These are phyloP conservation scores for Blastobotrys mokoenaii DNA, from an alignment of 805 yeast species.

Conservation along the genomic window DNA sequence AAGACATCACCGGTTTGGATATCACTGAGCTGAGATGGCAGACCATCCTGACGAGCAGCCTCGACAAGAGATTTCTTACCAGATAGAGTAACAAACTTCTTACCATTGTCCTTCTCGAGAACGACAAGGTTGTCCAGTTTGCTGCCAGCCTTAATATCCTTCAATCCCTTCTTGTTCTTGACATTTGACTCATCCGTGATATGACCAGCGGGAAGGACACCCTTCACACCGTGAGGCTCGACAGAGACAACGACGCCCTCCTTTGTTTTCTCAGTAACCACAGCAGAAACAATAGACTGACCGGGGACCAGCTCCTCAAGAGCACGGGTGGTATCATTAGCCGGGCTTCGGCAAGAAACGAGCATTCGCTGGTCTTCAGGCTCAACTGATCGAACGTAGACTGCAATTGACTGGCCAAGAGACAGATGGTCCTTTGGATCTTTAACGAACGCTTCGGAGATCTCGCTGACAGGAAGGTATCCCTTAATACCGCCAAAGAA, in stretches of 20 bases:
- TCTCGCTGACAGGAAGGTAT: slow-evolving; percentile 78
- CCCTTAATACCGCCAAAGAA: slow-evolving; percentile 76
- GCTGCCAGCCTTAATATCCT: slow-evolving; percentile 56
- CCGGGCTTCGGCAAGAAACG: slow-evolving; percentile 54
- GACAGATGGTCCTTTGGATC: slow-evolving; percentile 71
- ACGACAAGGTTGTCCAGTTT: slow-evolving; percentile 47
- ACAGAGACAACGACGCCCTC: slow-evolving; percentile 64
- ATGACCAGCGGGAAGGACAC: slow-evolving; percentile 67
- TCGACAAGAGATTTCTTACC: slow-evolving; percentile 58
- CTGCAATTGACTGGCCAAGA: slow-evolving; percentile 76
- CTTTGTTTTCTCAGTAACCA: slow-evolving; percentile 65
- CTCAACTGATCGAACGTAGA: slow-evolving; percentile 54
- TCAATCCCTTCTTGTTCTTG: slow-evolving; percentile 51
- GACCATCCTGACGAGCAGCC: slow-evolving; percentile 43
- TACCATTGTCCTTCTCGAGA: slow-evolving; percentile 55
- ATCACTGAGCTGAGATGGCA: slow-evolving; percentile 58
- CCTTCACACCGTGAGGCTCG: slow-evolving; percentile 43
- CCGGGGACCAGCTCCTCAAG: slow-evolving; percentile 40
- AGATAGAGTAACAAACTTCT: slow-evolving; percentile 54
- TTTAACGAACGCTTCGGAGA: slow-evolving; percentile 78
- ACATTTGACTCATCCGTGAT: slow-evolving; percentile 68
- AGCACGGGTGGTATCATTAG: slow-evolving; percentile 34
- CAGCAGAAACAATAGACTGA: slow-evolving; percentile 47
- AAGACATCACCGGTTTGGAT: slow-evolving; percentile 42
- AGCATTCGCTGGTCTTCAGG: slow-evolving; percentile 44